Evolutionary conservation across 129 eudicot species (phyloP).

Genomic region (Helianthus tuberosus): DNA sequence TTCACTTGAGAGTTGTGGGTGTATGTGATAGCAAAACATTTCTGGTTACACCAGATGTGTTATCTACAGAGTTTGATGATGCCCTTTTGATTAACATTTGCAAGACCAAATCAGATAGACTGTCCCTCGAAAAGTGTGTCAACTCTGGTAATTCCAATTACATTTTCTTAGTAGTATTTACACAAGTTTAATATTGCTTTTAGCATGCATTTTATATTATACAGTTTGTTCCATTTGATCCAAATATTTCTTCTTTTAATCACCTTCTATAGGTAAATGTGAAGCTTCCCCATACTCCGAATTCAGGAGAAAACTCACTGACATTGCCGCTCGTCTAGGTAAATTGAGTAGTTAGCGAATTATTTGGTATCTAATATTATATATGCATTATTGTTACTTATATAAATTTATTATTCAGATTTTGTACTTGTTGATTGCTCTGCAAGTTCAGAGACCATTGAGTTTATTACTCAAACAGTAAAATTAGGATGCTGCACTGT

Average conservation of each 20-base stretch:
- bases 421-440: slow-evolving; percentile 89
- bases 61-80: slow-evolving; percentile 70
- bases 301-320: slow-evolving; percentile 43
- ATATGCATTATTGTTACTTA: background rate
- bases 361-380: slow-evolving; percentile 11
- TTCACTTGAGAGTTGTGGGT: slow-evolving; percentile 82
- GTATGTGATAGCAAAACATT: slow-evolving; percentile 79
- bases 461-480: slow-evolving; percentile 50
- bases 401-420: slow-evolving; percentile 43
- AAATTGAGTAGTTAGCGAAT: slow-evolving; percentile 46
- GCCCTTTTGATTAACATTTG: slow-evolving; percentile 55
- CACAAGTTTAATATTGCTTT: background rate
- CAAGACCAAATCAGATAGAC: slow-evolving; percentile 52
- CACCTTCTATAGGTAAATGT: slow-evolving; percentile 49
- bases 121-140: slow-evolving; percentile 51
- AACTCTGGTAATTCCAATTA: slow-evolving; percentile 46
- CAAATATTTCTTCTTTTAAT: slow-evolving; percentile 5
- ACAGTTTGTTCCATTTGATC: background rate
- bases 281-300: slow-evolving; percentile 50
- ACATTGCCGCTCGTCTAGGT: slow-evolving; percentile 57
- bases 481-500: slow-evolving; percentile 71
- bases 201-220: slow-evolving; percentile 12
- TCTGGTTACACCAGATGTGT: slow-evolving; percentile 56
- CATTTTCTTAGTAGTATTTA: background rate
- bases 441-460: slow-evolving; percentile 79